These are phyloP conservation scores for Tetrapisispora taiwanensis DNA, from an alignment of 805 yeast genomes.

Conservation along the genomic window DNA sequence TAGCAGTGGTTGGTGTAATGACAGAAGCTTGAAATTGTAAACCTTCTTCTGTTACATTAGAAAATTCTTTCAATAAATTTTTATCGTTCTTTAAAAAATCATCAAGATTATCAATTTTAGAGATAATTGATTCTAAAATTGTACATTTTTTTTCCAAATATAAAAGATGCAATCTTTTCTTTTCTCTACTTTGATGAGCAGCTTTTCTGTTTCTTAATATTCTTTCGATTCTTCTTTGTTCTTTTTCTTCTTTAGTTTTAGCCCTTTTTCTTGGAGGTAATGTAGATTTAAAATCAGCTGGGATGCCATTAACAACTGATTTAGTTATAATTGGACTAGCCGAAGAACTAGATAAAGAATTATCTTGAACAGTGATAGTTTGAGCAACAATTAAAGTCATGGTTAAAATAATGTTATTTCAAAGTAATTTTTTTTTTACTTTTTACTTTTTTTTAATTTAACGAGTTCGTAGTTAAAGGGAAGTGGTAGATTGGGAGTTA, in stretches of 20 bases:
- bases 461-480: not conserved
- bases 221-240: conserved; percentile 88
- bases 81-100: conserved; percentile 4
- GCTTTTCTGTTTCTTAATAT: conserved; percentile 91
- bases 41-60: not conserved
- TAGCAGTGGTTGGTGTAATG: not conserved
- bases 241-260: conserved; percentile 92
- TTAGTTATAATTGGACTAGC: not conserved
- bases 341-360: not conserved
- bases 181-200: conserved; percentile 95
- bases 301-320: conserved; percentile 15
- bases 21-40: not conserved
- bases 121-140: conserved; percentile 23
- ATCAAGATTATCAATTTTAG: conserved; percentile 13
- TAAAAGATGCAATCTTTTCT: conserved; percentile 88
- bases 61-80: not conserved
- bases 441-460: no score
- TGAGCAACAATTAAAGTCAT: not conserved
- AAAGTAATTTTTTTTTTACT: no score
- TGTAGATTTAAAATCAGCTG: conserved; percentile 35
- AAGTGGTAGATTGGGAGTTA: not conserved
- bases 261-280: conserved; percentile 96
- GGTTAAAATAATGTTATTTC: no score
- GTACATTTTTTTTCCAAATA: conserved; percentile 49
- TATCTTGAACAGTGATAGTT: not conserved